Evolutionary conservation across 2,329 filamentous ascomycete species (phyloP), one percentile per base, ranked within the genome.

Genomic region (Fusarium keratoplasticum): DNA sequence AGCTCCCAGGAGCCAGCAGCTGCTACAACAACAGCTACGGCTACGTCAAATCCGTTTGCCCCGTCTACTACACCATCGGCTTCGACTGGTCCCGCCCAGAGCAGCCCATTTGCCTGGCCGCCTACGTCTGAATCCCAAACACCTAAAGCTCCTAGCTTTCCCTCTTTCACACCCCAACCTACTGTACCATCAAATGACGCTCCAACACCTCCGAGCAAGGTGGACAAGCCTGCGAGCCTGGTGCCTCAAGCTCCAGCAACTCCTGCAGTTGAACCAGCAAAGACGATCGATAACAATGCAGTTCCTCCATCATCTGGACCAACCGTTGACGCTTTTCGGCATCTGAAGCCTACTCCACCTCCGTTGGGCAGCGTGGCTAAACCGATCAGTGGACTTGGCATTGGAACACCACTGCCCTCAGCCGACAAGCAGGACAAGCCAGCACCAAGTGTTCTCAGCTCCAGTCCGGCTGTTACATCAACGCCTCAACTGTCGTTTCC

Each of bases 41-140:
- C 62, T 29, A 13, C 61, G 4, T 42, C 66, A 4, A 78, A 64
- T 10, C 70, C 77, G 5, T 78, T 79, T 58, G 58, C 69, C 44
- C 62, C 65, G 8, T 50, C 61, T 25, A 64, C 65, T 8, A 60
- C 67, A 9, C 57, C 74, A 22, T 27, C 70, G 9, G 27, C 47
- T 35, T 31, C 31, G 18, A 38, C 22, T 35, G 54, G 36, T 35
- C 33, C 67, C 11, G 13, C 69, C 47, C 33, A 64, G 22, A 63
- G 55, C n/a, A 77, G 29, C 14, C 68, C 67, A 6, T 75, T 77
- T 18, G 47, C 44, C 5, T 60, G 61, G 7, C 25, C 71, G n/a
- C 66, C 47, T 27, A 9, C 59, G n/a, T 60, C 66, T 18, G 33
- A 38, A 25, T 50, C 60, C 6, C 61, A 67, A 29, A 52, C 40